Base-by-base conservation (phyloP, 1,139 yeast species). In the Pichia sp. region DNA sequence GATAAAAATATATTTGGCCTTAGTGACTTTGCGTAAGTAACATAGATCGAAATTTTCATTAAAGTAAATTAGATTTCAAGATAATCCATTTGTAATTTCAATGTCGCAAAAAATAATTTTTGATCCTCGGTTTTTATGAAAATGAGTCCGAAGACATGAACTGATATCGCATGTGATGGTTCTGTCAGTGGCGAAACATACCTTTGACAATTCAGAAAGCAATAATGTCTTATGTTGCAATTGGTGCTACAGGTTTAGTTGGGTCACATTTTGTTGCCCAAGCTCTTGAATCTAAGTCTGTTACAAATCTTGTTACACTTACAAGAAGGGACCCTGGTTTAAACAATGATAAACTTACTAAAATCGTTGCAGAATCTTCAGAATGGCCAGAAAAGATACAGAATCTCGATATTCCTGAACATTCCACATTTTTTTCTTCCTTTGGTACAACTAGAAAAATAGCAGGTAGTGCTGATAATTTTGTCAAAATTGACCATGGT, bases 361-460 rank as follows among this genome's bases (percentile, higher is more conserved):
- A 52, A 10, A 40, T 52, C 11, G 28, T 49, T 6, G 17, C 32
- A 9, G 51, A 58, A 21, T 38, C 50, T 4, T 46, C 43, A 1
- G 44, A 51, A 32, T 58, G 62, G 63, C 34, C 48, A 3, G 40
- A 40, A 3, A 34, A 44, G 2, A 55, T 59, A 28, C 41, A 41
- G 12, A 21, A 28, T 2, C 20, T 40, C 11, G 48, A 48, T 15
- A 34, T 56, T 14, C 51, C 55, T 1, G 43, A 40, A 2, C 42
- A 46, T 11, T 53, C 59, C 45, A 58, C 67, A 1, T 67, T 75
- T 44, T 72, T 79, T 48, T 73, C 84, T 2, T 76, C 79, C 0
- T 71, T 85, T 52, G 94, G 88, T n/a, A 82, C 95, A 14, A 84
- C 94, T 1, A 68, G 72, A 40, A 79, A 73, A 1, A 68, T 63